Conservation (phyloP, 495 filamentous ascomycete species). For the Xylaria scruposa region DNA sequence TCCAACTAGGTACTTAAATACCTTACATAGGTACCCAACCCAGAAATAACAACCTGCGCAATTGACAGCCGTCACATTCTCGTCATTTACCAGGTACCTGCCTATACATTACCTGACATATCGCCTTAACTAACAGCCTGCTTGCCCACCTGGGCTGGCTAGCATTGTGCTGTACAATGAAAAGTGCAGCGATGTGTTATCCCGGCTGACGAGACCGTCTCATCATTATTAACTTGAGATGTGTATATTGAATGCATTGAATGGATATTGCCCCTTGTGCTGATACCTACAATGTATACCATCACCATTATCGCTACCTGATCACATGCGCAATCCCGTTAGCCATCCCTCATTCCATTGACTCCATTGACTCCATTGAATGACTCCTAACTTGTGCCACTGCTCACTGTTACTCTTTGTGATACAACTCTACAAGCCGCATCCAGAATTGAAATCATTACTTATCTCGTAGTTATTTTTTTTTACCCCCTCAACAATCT, state of each 20-base stretch:
- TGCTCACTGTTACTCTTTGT: conserved; percentile 21
- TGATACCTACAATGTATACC: background rate
- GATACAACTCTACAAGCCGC: conserved; percentile 22
- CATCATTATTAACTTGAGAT: background rate
- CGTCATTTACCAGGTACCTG: conserved; percentile 18
- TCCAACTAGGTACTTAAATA: background rate
- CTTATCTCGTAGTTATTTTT: background rate
- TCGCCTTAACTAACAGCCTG: background rate
- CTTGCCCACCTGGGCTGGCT: background rate
- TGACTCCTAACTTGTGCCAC: conserved; percentile 10
- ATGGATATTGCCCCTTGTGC: background rate
- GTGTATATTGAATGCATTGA: background rate
- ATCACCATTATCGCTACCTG: background rate
- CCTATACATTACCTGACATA: background rate
- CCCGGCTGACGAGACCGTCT: conserved; percentile 6
- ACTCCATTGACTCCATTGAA: background rate
- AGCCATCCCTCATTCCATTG: background rate
- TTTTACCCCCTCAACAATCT: background rate
- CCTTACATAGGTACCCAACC: background rate
- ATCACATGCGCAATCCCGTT: background rate
- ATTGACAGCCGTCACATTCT: conserved; percentile 12
- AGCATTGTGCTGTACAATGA: background rate
- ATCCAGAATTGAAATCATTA: conserved; percentile 20
- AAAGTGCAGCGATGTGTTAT: background rate
- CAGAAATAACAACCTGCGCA: background rate